phyloP scores from a whole-genome alignment of 176 grass and related monocot genomes.

The Triticum monococcum region DNA sequence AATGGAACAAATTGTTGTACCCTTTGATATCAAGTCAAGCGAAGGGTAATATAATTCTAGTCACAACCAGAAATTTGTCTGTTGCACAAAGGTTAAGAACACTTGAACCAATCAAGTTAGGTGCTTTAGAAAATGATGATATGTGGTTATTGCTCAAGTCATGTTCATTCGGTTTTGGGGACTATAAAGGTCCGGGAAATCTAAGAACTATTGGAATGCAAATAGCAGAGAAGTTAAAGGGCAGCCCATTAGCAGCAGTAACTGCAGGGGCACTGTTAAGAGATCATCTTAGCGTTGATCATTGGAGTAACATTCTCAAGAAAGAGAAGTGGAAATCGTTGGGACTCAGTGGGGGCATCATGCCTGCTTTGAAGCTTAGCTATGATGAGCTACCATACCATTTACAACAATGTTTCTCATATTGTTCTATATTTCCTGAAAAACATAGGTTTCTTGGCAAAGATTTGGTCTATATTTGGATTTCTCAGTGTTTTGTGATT shows the following conservation, averaged over 20 bases:
- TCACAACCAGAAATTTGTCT: constrained; percentile 21
- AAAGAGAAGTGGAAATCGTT: constrained; percentile 32
- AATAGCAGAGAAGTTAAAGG: too few species aligned
- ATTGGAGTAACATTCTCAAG: constrained; percentile 29
- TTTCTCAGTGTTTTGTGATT: too few species aligned
- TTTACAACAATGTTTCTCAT: neutral
- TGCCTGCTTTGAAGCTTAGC: constrained; percentile 21
- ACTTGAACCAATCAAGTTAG: neutral
- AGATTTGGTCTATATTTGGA: too few species aligned
- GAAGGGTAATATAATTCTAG: neutral
- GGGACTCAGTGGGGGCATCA: neutral
- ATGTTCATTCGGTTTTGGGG: neutral
- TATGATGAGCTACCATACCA: constrained; percentile 10
- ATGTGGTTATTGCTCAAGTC: neutral
- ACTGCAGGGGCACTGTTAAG: neutral
- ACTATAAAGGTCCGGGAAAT: neutral
- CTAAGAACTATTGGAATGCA: neutral
- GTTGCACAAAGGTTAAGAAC: constrained; percentile 15
- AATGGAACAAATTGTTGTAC: neutral
- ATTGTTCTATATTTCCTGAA: too few species aligned
- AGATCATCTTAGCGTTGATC: neutral
- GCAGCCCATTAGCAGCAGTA: constrained; percentile 6
- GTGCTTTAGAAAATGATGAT: neutral
- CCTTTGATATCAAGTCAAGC: neutral
- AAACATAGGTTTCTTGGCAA: too few species aligned